Conservation (phyloP, 140 eudicot species). For the Cichorium intybus region DNA sequence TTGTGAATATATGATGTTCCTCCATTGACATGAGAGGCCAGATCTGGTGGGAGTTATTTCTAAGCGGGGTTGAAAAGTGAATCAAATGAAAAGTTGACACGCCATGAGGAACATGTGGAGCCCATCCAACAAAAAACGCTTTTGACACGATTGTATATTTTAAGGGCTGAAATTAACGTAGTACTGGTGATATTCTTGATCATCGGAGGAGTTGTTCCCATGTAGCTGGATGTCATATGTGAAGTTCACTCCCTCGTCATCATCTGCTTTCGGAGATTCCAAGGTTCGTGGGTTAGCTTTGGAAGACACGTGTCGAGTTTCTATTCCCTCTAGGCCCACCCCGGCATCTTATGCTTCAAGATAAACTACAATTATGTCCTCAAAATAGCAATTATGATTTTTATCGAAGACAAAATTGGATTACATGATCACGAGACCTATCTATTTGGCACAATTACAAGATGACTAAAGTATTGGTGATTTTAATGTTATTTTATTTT, state of each 20-base stretch:
- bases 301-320: slow-evolving; percentile 25
- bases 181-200: slow-evolving; percentile 23
- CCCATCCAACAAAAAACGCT: slow-evolving; percentile 19
- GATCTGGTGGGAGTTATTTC: slow-evolving; percentile 5
- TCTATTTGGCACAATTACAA: too few species aligned
- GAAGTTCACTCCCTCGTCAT: not conserved
- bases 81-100: slow-evolving; percentile 17
- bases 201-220: slow-evolving; percentile 27
- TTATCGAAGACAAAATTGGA: too few species aligned
- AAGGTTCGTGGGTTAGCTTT: not conserved
- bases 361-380: slow-evolving; percentile 22
- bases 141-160: slow-evolving; percentile 18
- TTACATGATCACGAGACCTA: too few species aligned
- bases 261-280: slow-evolving; percentile 17
- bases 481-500: too few species aligned
- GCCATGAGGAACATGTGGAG: slow-evolving; percentile 21
- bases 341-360: slow-evolving; percentile 28
- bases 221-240: slow-evolving; percentile 19
- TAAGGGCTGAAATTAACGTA: slow-evolving; percentile 26
- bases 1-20: slow-evolving; percentile 16
- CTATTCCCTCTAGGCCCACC: slow-evolving; percentile 9
- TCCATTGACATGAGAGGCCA: not conserved
- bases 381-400: too few species aligned
- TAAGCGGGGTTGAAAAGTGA: not conserved
- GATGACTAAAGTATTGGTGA: too few species aligned